Percentiles rank a stretch among this genome's conserved stretches.
phyloP scores from a whole-genome alignment of 2,329 filamentous ascomycete genomes.

The Aspergillus uvarum region DNA sequence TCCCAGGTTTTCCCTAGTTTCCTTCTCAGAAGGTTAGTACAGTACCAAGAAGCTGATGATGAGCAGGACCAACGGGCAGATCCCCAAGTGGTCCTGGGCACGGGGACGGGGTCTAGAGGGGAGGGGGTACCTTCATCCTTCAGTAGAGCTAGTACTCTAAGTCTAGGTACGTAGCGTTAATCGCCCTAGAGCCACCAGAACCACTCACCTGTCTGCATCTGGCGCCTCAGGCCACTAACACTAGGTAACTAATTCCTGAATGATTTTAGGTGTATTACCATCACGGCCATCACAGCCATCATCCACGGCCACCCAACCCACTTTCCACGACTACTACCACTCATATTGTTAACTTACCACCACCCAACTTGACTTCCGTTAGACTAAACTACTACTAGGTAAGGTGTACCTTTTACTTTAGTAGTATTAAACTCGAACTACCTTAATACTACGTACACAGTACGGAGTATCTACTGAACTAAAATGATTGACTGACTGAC shows the following conservation, averaged over 20 bases:
- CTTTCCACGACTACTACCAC: background rate
- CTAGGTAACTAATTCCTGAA: background rate
- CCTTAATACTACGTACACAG: background rate
- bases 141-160: no score
- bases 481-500: background rate
- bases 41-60: background rate
- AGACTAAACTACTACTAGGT: background rate
- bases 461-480: background rate
- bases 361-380: slow-evolving; percentile 1
- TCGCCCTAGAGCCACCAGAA: slow-evolving; percentile 1
- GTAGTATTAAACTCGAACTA: no score
- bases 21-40: background rate
- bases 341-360: background rate
- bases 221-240: slow-evolving; percentile 10
- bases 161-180: background rate
- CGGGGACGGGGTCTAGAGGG: slow-evolving; percentile 3
- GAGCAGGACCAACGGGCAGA: slow-evolving; percentile 17
- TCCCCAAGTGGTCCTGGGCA: slow-evolving; percentile 13
- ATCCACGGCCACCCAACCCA: background rate
- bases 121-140: no score
- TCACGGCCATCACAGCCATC: background rate
- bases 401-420: background rate
- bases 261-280: background rate
- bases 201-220: background rate
- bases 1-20: slow-evolving; percentile 4